Evolutionary conservation across 257 asterid genomes (phyloP), one percentile per base, ranked within the genome.

Genomic region (Fraxinus anomala): DNA sequence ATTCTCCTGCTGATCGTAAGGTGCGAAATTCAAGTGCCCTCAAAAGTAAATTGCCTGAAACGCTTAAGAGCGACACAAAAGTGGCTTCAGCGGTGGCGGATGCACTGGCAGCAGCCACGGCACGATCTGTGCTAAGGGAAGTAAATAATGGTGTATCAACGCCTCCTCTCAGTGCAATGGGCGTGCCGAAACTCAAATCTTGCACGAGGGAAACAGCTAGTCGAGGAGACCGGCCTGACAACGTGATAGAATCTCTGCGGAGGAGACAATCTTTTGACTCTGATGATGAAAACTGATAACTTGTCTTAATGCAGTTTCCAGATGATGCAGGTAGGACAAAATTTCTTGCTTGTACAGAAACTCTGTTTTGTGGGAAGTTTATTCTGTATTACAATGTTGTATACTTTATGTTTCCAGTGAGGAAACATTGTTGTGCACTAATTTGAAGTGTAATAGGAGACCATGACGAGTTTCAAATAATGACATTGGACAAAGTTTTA

Each of bases 101-200:
- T 83, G 96, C 88, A 12, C 87, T 79, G 56, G 97, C 98, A 3
- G 89, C 86, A 54, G 93, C 81, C 39, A 83, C 87, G 0, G 99
- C 91, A 10, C 75, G 88, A 74, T 89, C 97, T 0, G 94, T 95
- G 87, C 93, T 95, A n/a, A 90, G 91, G 78, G 97, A 93, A 31
- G 97, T 92, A 61, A 89, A 86, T 6, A 11, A 66, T 6, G 91
- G 94, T 0, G 81, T 80, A 6, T 75, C 89, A 17, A 92, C 97
- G 3, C 96, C 97, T 21, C 91, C 97, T 21, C 92, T 93, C 1
- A 86, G 96, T 65, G 89, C 89, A n/a, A 90, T 95, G 97, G 90
- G 81, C 11, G 89, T 89, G 80, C 98, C 99, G 1, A 93, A 89
- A 86, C 93, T 95, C 37, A 95, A 90, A 89, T 79, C 93, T 16